phyloP scores from a whole-genome alignment of 345 rosid species.

The Alliaria petiolata region DNA sequence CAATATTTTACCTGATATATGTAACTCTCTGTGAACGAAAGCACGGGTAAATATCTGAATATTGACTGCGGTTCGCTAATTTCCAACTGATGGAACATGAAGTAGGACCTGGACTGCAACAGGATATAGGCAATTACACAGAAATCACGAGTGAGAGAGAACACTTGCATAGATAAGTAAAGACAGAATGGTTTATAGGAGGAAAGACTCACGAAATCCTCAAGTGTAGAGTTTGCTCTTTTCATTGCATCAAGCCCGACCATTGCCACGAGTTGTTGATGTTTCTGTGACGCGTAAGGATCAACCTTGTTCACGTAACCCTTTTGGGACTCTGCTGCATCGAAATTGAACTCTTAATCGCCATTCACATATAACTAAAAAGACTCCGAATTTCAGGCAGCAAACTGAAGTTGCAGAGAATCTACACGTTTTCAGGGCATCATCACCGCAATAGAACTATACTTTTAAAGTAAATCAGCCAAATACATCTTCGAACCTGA shows the following conservation, averaged over 20 bases:
- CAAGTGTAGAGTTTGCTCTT: constrained; percentile 89
- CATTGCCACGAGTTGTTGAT: constrained; percentile 36
- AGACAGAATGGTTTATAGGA: not conserved
- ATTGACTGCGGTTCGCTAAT: constrained; percentile 48
- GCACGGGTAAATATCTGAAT: constrained; percentile 67
- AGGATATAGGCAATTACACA: not conserved
- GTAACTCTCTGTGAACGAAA: constrained; percentile 76
- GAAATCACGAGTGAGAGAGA: not conserved
- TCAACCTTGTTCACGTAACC: constrained; percentile 11
- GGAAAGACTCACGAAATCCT: constrained; percentile 67
- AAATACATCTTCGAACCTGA: constrained; percentile 7
- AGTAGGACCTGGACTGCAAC: constrained; percentile 87
- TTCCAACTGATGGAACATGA: constrained; percentile 85
- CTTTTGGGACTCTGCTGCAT: constrained; percentile 16
- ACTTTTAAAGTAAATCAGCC: not conserved
- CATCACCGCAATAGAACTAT: not conserved
- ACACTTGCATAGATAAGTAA: not conserved
- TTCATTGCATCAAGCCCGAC: constrained; percentile 79
- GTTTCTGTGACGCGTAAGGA: not conserved
- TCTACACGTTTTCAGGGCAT: not conserved
- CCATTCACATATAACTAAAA: not conserved
- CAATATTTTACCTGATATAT: constrained; percentile 72
- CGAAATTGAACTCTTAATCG: not conserved
- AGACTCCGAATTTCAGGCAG: not conserved
- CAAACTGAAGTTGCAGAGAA: not conserved